These are phyloP conservation scores for Erodium maritimum DNA, from an alignment of 345 rosid species.

Conservation along the genomic window DNA sequence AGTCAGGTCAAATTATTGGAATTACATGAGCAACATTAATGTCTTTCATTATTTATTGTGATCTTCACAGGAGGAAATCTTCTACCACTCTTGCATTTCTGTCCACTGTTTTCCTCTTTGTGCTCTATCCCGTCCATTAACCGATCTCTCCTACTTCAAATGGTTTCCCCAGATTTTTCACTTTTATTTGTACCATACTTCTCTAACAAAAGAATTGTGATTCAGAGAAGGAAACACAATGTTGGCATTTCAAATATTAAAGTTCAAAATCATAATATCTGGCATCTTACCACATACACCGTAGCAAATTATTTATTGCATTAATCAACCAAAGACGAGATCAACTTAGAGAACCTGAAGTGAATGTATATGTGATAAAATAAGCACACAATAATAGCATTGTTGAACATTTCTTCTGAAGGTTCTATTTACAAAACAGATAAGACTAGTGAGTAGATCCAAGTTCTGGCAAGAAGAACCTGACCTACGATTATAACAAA, in stretches of 20 bases:
- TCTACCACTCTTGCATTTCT: not conserved
- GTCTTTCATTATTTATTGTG: not conserved
- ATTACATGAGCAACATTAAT: not conserved
- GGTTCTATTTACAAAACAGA: not conserved
- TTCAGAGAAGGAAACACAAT: no score
- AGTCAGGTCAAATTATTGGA: not conserved
- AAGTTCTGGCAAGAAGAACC: not conserved
- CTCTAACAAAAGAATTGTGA: not conserved
- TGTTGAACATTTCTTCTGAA: not conserved
- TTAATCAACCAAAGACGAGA: not conserved
- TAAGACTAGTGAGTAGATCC: not conserved
- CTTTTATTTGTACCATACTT: not conserved
- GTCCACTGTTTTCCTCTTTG: not conserved
- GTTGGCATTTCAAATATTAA: no score
- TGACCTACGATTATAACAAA: not conserved
- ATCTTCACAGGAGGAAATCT: not conserved
- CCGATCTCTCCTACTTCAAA: not conserved
- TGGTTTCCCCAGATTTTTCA: not conserved
- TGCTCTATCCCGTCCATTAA: not conserved
- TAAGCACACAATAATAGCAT: not conserved
- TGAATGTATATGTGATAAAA: no score
- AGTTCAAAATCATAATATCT: not conserved
- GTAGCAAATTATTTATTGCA: no score
- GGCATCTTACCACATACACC: not conserved
- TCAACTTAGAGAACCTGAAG: not conserved